Base-by-base conservation (phyloP, 331 rosid genomes). In the Saraca asoca region DNA sequence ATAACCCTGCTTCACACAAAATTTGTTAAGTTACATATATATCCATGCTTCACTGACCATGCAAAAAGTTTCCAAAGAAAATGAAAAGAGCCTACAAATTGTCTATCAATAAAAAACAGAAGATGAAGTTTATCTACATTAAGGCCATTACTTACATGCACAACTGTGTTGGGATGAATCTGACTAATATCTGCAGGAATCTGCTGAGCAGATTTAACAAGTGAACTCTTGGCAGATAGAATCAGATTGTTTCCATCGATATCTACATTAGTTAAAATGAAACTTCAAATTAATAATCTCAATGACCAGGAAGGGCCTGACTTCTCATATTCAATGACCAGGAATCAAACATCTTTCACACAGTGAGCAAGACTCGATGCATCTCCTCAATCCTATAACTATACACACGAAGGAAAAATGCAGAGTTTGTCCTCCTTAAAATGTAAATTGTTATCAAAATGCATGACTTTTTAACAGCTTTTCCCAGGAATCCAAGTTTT, bases 171-270 rank as follows among this genome's bases (percentile, higher is more conserved):
- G 5, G 74, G 88, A 51, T 64, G 80, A 54, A 86, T 74, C 79
- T 90, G 97, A 82, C 82, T 81, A 62, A 71, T 44, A 59, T 90
- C 95, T 45, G 82, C 69, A 41, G 98, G 98, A 73, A 94, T 90
- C 76, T 79, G 78, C 66, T 68, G 57, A 77, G 89, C 75, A 57
- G 69, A 81, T 66, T 88, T 90, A 60, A 90, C 62, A 51, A 94
- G 85, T 9, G 98, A 94, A 74, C 76, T 52, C 75, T 94, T 94
- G 73, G 95, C 97, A 41, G 98, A 90, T 19, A 94, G 85, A 75
- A 86, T 60, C 80, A 88, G 66, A 77, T 79, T 85, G 82, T 75
- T 85, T 58, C 89, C 83, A 54, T 76, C 83, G 56, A 83, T 70
- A 79, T 90, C 98, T 90, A 63, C 83, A 80, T 65, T 11, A 19